Evolutionary conservation across 768 basidiomycete genomes (phyloP).

Genomic region (Zangia roseola): DNA sequence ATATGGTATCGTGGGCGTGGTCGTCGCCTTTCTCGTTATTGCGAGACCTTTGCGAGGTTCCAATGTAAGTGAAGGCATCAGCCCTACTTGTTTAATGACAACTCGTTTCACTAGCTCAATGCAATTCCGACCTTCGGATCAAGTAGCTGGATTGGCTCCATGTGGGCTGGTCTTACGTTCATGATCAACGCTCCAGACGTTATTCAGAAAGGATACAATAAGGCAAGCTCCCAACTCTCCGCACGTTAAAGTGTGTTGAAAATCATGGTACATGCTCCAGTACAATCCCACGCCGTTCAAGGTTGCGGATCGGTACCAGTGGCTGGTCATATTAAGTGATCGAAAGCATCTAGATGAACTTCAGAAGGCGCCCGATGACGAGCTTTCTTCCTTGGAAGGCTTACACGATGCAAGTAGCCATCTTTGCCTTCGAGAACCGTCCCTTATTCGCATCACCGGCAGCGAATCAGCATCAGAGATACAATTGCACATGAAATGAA

Average conservation of each 20-base stretch:
- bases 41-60: too few relatives aligned
- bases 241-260: too few relatives aligned
- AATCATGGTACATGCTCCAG: too few relatives aligned
- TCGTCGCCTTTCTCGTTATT: too few relatives aligned
- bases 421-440: constrained; percentile 15
- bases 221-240: constrained; percentile 19
- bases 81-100: too few relatives aligned
- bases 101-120: too few relatives aligned
- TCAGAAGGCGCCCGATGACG: constrained; percentile 37
- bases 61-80: too few relatives aligned
- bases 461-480: constrained; percentile 38
- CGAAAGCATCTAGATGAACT: constrained; percentile 37
- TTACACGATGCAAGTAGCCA: constrained; percentile 34
- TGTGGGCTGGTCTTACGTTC: constrained; percentile 16
- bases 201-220: constrained; percentile 29
- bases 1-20: too few relatives aligned
- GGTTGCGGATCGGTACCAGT: constrained; percentile 25
- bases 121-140: constrained; percentile 29
- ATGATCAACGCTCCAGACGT: constrained; percentile 14
- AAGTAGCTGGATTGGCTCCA: constrained; percentile 24
- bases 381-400: constrained; percentile 33
- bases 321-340: constrained; percentile 39
- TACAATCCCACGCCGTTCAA: constrained; percentile 20
- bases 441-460: too few relatives aligned
- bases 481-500: constrained; percentile 35